Evolutionary conservation across 2,329 filamentous ascomycete genomes (phyloP), one percentile per base, ranked within the genome.

Genomic region (Sarocladiaceae sp.): DNA sequence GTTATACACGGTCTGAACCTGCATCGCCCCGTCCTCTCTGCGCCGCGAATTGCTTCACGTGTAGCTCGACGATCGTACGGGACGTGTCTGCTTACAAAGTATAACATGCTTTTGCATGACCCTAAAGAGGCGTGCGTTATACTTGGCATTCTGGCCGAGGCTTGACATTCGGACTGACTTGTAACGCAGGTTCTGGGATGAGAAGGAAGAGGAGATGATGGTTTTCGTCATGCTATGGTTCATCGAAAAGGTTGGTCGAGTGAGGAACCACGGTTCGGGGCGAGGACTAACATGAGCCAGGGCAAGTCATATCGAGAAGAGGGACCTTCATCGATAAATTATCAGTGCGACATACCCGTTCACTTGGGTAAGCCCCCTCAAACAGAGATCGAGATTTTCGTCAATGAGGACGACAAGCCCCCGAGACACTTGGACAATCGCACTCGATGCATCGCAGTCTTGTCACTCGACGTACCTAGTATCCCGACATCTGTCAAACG

Each of bases 181-280:
- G n/a, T n/a, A 10, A 11, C 13, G n/a, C 39, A 65, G 63, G 15
- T 61, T 61, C 43, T 65, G 60, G 60, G 65, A 63, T 10, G 55
- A 61, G 35, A 66, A 66, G 46, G 63, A 66, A 48, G 54, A 58
- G 31, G 59, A 60, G 39, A 58, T 54, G 50, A 56, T 65, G 10
- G 61, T 63, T 4, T 53, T 56, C 10, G 62, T 64, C 39, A 65
- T 66, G 61, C 61, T 61, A 26, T 66, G 63, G 63, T 65, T 66
- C 45, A 66, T 66, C 42, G 52, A 52, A 40, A 65, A 65, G 58
- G 62, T 65, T 51, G 16, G 21, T 41, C 3, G 26, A 13, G 21
- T 29, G 23, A n/a, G n/a, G n/a, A n/a, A n/a, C n/a, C n/a, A n/a
- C n/a, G 24, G 29, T 39, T 11, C 42, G 34, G 34, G 23, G 10